Evolutionary conservation across 441 rosid genomes (phyloP).

Genomic region (Erodium texanum): DNA sequence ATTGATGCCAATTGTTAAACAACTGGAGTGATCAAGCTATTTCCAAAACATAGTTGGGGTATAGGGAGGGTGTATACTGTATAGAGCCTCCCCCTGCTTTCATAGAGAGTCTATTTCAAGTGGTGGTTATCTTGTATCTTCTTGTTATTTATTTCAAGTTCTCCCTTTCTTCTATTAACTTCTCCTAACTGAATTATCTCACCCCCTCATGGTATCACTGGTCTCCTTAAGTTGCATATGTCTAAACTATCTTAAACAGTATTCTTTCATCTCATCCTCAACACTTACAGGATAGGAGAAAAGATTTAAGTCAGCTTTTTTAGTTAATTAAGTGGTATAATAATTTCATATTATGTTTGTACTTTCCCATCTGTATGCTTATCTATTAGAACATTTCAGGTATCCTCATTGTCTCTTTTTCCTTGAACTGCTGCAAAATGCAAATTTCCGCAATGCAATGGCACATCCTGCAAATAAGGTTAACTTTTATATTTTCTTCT

Average conservation of each 20-base stretch:
- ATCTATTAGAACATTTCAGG: slow-evolving; percentile 40
- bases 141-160: neutral
- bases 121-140: neutral
- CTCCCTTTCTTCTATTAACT: neutral
- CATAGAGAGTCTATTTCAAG: neutral
- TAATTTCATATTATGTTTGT: neutral
- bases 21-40: neutral
- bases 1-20: neutral
- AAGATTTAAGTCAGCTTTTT: neutral
- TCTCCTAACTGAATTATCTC: neutral
- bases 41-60: neutral
- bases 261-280: neutral
- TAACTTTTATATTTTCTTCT: slow-evolving; percentile 8
- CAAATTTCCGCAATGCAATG: too few species aligned
- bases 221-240: neutral
- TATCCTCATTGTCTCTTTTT: slow-evolving; percentile 42
- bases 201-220: neutral
- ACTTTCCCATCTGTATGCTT: slow-evolving; percentile 7
- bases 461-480: slow-evolving; percentile 52
- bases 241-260: neutral
- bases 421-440: too few species aligned
- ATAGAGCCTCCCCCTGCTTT: too few species aligned
- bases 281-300: neutral
- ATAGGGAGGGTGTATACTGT: too few species aligned
- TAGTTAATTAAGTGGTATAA: neutral